These are phyloP conservation scores for Ganoderma resinaceum DNA, from an alignment of 1,284 basidiomycete species.

Conservation along the genomic window DNA sequence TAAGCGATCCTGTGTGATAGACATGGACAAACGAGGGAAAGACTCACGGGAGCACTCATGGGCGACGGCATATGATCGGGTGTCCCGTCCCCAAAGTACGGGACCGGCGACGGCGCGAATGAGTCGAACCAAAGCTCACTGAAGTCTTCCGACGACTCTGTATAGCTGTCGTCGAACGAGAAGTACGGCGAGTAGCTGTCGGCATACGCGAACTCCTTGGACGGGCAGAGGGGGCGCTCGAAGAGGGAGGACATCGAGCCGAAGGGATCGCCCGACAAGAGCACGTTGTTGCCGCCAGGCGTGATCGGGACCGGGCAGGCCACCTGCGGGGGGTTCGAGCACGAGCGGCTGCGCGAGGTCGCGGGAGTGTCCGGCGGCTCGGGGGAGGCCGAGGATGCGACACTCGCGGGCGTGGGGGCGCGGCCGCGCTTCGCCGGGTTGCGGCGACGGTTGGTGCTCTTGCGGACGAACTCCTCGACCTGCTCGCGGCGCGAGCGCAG, in stretches of 20 bases:
- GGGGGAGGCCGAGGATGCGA: conserved; percentile 29
- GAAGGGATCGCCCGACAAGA: conserved; percentile 12
- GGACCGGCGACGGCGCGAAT: conserved; percentile 6
- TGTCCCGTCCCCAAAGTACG: conserved; percentile 11
- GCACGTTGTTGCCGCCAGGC: conserved; percentile 10
- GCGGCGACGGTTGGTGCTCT: conserved; percentile 18
- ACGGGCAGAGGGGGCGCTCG: conserved; percentile 18
- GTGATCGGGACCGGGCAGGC: conserved; percentile 15
- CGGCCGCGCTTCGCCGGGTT: conserved; percentile 3
- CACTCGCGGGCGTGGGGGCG: conserved; percentile 25
- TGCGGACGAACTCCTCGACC: conserved; percentile 35
- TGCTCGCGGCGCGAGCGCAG: conserved; percentile 35
- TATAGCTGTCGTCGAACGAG: conserved; percentile 20
- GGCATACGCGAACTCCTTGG: conserved; percentile 20
- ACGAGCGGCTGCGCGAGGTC: conserved; percentile 20
- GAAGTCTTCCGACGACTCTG: conserved; percentile 24
- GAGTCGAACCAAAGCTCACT: conserved; percentile 27
- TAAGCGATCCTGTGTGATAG: background rate
- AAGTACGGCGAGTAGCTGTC: conserved; percentile 21
- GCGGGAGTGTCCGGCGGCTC: conserved; percentile 31
- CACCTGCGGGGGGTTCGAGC: conserved; percentile 23
- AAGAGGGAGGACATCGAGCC: conserved; percentile 19
- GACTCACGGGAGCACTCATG: conserved; percentile 19
- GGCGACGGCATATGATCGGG: conserved; percentile 26
- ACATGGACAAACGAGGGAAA: background rate